Conservation (phyloP, 352 stramenopile genomes). For the Pythium pectinolyticum region DNA sequence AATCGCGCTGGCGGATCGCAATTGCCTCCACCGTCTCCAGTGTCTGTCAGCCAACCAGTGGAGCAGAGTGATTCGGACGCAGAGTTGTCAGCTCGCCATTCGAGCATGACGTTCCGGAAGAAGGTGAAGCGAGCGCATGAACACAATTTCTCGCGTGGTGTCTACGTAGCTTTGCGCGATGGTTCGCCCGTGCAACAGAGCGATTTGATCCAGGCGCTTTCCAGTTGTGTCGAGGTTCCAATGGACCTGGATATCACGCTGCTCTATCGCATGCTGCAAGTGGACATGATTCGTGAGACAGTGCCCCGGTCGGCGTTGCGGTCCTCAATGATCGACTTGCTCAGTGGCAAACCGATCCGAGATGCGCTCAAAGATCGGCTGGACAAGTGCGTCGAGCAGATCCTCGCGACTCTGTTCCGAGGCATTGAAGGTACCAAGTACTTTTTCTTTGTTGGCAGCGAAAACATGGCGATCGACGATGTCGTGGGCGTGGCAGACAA, state of each 20-base stretch:
- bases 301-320: slow-evolving; percentile 30
- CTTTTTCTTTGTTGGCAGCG: slow-evolving; percentile 79
- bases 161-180: slow-evolving; percentile 81
- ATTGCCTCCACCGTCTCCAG: slow-evolving; percentile 8
- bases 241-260: slow-evolving; percentile 87
- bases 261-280: slow-evolving; percentile 83
- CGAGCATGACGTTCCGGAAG: slow-evolving; percentile 62
- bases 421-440: slow-evolving; percentile 78
- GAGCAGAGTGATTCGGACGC: slow-evolving; percentile 8
- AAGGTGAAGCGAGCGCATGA: slow-evolving; percentile 85
- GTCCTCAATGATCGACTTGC: slow-evolving; percentile 22
- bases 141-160: slow-evolving; percentile 86
- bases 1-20: slow-evolving; percentile 5
- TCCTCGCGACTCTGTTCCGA: slow-evolving; percentile 58
- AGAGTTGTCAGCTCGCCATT: slow-evolving; percentile 13
- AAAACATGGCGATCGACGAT: slow-evolving; percentile 60
- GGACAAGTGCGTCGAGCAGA: slow-evolving; percentile 71
- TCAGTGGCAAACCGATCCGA: slow-evolving; percentile 35
- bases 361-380: slow-evolving; percentile 62
- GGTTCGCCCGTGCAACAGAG: slow-evolving; percentile 74
- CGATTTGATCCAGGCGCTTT: slow-evolving; percentile 84
- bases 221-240: slow-evolving; percentile 81
- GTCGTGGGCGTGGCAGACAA: slow-evolving; percentile 45
- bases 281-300: slow-evolving; percentile 31
- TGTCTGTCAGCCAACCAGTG: neutral